Evolutionary conservation across 2,329 filamentous ascomycete genomes (phyloP).

Genomic region (Hysterium pulicare): DNA sequence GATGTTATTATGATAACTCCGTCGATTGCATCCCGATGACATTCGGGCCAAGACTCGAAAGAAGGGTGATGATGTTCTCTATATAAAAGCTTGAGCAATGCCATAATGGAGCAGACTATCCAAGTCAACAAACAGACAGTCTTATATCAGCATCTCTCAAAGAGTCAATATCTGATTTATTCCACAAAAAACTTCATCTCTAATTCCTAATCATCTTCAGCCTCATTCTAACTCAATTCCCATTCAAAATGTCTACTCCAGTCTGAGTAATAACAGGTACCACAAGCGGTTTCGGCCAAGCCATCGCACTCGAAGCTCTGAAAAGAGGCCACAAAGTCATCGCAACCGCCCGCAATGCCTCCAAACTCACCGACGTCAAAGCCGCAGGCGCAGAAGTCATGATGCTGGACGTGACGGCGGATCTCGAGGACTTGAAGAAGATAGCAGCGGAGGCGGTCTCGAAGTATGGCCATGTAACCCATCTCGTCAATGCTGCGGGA

Average conservation of each 20-base stretch:
- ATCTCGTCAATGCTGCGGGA: conserved; percentile 49
- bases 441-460: conserved; percentile 37
- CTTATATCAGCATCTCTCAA: too few relatives aligned
- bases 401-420: conserved; percentile 42
- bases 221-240: not conserved
- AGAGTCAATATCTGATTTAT: too few relatives aligned
- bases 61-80: too few relatives aligned
- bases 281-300: conserved; percentile 47
- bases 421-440: conserved; percentile 31
- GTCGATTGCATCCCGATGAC: too few relatives aligned
- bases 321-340: conserved; percentile 47
- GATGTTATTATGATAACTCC: too few relatives aligned
- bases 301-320: conserved; percentile 43
- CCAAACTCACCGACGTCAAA: conserved; percentile 34
- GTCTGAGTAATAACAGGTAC: conserved; percentile 53
- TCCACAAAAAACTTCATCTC: not conserved
- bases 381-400: conserved; percentile 34
- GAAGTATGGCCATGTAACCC: conserved; percentile 42
- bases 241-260: conserved; percentile 20
- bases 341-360: conserved; percentile 43
- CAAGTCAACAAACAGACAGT: too few relatives aligned
- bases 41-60: too few relatives aligned
- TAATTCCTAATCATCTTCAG: not conserved
- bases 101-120: too few relatives aligned
- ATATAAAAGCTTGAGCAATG: too few relatives aligned